Conservation (phyloP, 441 rosid species). For the Populus hybrid region DNA sequence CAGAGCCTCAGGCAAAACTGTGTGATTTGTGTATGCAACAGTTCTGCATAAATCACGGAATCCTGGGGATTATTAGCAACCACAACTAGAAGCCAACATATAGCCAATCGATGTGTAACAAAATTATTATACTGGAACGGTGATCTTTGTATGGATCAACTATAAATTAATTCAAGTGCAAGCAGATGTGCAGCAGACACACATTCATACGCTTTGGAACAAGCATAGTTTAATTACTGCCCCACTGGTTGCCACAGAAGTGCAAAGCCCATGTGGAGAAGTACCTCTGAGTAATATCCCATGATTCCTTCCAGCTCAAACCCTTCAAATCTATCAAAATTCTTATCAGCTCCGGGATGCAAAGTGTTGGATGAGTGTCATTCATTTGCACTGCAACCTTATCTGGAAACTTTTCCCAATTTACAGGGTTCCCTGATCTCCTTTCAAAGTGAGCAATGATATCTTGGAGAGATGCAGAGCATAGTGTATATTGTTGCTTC, state of each 20-base stretch:
- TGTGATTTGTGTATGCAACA: constrained; percentile 50
- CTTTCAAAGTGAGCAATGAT: constrained; percentile 42
- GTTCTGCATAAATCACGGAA: constrained; percentile 26
- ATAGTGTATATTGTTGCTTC: constrained; percentile 49
- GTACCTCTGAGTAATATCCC: constrained; percentile 51
- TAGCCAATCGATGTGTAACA: neutral
- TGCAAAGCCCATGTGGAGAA: neutral
- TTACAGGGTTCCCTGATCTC: constrained; percentile 28
- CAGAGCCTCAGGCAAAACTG: constrained; percentile 46
- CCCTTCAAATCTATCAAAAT: constrained; percentile 49
- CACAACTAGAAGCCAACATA: neutral
- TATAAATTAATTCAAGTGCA: neutral
- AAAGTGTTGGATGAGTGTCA: constrained; percentile 57
- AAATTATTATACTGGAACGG: neutral
- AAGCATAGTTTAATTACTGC: neutral
- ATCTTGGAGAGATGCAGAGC: constrained; percentile 48
- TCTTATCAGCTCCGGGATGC: constrained; percentile 55
- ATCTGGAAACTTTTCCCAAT: constrained; percentile 42
- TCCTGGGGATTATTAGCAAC: constrained; percentile 4
- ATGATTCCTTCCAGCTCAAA: constrained; percentile 45
- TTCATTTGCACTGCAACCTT: constrained; percentile 52
- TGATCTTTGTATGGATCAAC: neutral
- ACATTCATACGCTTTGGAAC: neutral
- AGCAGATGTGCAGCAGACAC: neutral
- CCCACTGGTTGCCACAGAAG: neutral